phyloP scores from a whole-genome alignment of 148 eudicot genomes.

The Vaccinium vitisidaea region DNA sequence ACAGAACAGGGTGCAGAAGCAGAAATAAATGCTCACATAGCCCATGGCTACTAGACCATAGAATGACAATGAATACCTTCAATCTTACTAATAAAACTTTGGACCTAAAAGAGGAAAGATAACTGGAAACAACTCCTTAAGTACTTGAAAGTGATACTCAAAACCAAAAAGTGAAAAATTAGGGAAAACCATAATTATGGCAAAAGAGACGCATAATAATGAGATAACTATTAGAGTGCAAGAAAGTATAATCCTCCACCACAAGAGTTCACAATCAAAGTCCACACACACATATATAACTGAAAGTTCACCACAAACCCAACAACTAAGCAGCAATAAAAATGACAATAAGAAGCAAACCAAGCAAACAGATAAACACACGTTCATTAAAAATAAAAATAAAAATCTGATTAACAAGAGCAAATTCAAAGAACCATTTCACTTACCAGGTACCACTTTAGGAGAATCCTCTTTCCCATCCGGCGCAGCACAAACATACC shows the following conservation, averaged over 20 bases:
- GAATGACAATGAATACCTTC: not conserved
- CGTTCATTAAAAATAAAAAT: not conserved
- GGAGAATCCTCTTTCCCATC: constrained; percentile 82
- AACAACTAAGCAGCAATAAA: not conserved
- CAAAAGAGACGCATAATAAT: not conserved
- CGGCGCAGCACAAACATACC: constrained; percentile 54
- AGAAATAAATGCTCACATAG: not conserved
- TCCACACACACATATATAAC: not conserved
- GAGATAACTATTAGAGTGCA: not conserved
- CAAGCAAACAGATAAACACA: not conserved
- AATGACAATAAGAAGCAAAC: not conserved
- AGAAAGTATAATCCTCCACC: not conserved
- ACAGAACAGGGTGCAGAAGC: not conserved
- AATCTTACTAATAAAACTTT: not conserved
- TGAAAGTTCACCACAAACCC: not conserved
- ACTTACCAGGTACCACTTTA: constrained; percentile 78
- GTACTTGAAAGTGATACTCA: not conserved
- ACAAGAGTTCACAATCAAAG: not conserved
- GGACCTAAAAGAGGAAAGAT: not conserved
- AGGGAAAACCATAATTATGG: not conserved
- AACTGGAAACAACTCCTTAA: not conserved
- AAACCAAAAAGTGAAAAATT: not conserved
- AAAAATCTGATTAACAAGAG: not conserved
- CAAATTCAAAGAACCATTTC: constrained; percentile 1
- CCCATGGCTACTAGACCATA: not conserved